Percentiles rank a stretch among this genome's conserved stretches.
Evolutionary conservation across 23 red algal species (phyloP).

Genomic region (Gracilariopsis chorda): DNA sequence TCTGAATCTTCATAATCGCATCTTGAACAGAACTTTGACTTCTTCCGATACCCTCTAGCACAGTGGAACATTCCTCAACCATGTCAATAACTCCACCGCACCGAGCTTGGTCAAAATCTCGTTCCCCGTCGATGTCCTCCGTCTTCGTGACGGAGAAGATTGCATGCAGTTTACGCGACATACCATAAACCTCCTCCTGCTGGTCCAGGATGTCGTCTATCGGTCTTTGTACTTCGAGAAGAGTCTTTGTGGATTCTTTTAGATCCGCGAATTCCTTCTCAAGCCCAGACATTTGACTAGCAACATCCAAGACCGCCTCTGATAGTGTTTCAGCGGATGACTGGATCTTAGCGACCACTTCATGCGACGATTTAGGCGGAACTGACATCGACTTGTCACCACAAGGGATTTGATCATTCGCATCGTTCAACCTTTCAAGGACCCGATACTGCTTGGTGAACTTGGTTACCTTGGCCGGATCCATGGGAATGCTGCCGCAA

Average conservation of each 20-base stretch:
- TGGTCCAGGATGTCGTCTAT: background rate
- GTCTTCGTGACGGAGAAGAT: background rate
- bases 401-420: background rate
- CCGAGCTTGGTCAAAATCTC: background rate
- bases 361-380: background rate
- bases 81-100: background rate
- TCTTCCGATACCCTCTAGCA: background rate
- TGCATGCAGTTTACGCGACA: background rate
- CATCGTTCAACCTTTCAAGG: conserved; percentile 9
- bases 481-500: conserved; percentile 20
- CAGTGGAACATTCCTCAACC: background rate
- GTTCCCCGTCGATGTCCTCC: background rate
- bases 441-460: conserved; percentile 4
- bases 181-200: background rate
- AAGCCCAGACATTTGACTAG: background rate
- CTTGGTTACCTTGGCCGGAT: conserved; percentile 26
- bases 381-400: background rate
- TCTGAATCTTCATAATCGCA: background rate
- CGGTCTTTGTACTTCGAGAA: background rate
- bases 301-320: background rate
- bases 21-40: background rate
- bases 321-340: background rate
- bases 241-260: background rate
- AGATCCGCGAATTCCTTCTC: background rate
- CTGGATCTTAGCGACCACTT: conserved; percentile 5